These are phyloP conservation scores for Carpinus fangiana DNA, from an alignment of 306 rosid species.

Conservation along the genomic window DNA sequence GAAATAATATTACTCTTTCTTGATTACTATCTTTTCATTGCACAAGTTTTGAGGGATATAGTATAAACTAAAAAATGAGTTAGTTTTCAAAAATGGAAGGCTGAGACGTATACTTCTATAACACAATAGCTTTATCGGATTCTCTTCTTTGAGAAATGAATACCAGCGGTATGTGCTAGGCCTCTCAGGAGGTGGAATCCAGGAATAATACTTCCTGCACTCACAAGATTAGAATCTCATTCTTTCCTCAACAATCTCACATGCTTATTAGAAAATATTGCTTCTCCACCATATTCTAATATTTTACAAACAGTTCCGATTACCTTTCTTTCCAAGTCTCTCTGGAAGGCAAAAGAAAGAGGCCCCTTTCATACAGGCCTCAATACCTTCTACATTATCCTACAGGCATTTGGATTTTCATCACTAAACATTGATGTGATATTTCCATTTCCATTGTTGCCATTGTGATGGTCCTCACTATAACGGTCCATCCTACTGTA, in stretches of 20 bases:
- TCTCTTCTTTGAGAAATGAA: slow-evolving; percentile 25
- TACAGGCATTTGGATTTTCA: slow-evolving; percentile 93
- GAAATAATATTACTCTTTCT: background rate
- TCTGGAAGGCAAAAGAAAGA: slow-evolving; percentile 4
- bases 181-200: slow-evolving; percentile 33
- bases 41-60: background rate
- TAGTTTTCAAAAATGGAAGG: background rate
- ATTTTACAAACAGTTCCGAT: slow-evolving; percentile 22
- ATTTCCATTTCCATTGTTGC: slow-evolving; percentile 40
- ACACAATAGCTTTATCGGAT: slow-evolving; percentile 28
- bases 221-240: slow-evolving; percentile 51
- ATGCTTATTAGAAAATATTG: slow-evolving; percentile 21
- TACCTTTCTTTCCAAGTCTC: slow-evolving; percentile 26
- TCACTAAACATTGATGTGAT: slow-evolving; percentile 80
- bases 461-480: slow-evolving; percentile 42
- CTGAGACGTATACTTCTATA: slow-evolving; percentile 2
- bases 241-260: slow-evolving; percentile 37
- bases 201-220: slow-evolving; percentile 42
- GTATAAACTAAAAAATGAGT: background rate
- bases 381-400: slow-evolving; percentile 43
- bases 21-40: background rate
- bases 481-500: slow-evolving; percentile 45
- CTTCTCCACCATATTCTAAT: slow-evolving; percentile 1
- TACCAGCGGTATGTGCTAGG: slow-evolving; percentile 11
- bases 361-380: slow-evolving; percentile 5